Evolutionary conservation across 805 yeast genomes (phyloP).

Genomic region (Pichia deserticola): DNA sequence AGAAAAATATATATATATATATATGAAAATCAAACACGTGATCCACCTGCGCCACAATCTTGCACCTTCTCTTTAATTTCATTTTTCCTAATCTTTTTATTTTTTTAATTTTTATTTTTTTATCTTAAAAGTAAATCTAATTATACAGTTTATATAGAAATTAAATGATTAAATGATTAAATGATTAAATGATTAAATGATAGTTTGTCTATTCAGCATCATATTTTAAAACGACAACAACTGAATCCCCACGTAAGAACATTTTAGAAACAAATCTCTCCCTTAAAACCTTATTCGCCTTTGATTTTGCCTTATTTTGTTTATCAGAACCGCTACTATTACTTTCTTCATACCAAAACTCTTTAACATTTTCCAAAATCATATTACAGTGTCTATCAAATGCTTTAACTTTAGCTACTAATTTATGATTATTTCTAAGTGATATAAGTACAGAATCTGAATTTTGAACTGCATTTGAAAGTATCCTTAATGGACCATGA

Average conservation of each 20-base stretch:
- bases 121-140: too few species aligned
- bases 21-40: too few species aligned
- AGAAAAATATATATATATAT: too few species aligned
- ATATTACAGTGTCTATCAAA: conserved; percentile 95
- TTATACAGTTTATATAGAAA: too few species aligned
- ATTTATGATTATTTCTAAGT: conserved; percentile 86
- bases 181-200: background rate
- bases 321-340: conserved; percentile 13
- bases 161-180: background rate
- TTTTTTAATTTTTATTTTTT: too few species aligned
- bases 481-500: conserved; percentile 84
- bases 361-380: conserved; percentile 88
- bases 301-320: conserved; percentile 34
- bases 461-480: conserved; percentile 69
- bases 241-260: conserved; percentile 94
- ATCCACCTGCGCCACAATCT: background rate
- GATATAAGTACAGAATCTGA: conserved; percentile 74
- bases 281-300: conserved; percentile 38
- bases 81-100: background rate
- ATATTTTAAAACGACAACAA: conserved; percentile 59
- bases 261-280: conserved; percentile 83
- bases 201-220: background rate
- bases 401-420: conserved; percentile 84
- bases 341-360: conserved; percentile 41
- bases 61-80: too few species aligned